These are phyloP conservation scores for Termitomyces sp. DNA, from an alignment of 768 basidiomycete genomes.

Conservation along the genomic window DNA sequence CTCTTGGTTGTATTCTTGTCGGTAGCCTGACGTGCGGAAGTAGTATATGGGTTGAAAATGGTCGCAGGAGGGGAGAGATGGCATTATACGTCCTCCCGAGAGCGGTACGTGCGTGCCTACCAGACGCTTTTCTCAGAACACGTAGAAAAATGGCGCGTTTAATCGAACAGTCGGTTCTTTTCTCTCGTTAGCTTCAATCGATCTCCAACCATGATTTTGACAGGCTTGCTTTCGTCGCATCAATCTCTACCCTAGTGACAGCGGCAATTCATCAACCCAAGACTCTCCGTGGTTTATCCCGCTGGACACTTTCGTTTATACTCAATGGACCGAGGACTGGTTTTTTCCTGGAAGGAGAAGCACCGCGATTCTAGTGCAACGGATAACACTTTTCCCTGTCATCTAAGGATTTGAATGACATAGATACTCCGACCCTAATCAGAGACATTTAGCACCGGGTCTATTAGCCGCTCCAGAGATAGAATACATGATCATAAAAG, in stretches of 20 bases:
- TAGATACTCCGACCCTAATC: slow-evolving; percentile 4
- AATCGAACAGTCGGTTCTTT: slow-evolving; percentile 48
- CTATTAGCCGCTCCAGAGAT: slow-evolving; percentile 68
- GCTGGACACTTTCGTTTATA: slow-evolving; percentile 66
- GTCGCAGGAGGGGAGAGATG: slow-evolving; percentile 69
- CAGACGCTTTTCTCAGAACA: slow-evolving; percentile 45
- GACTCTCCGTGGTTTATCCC: slow-evolving; percentile 65
- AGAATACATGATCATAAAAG: slow-evolving; percentile 88
- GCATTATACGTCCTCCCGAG: slow-evolving; percentile 73
- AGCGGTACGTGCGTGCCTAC: slow-evolving; percentile 60
- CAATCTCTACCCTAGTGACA: slow-evolving; percentile 62
- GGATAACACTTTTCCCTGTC: not conserved
- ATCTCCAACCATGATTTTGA: not conserved
- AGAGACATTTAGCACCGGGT: not conserved
- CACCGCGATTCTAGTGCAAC: slow-evolving; percentile 21
- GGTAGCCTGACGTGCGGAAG: slow-evolving; percentile 68
- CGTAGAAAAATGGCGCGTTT: slow-evolving; percentile 32
- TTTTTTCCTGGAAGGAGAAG: slow-evolving; percentile 40
- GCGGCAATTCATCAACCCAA: slow-evolving; percentile 56
- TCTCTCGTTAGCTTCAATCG: not conserved
- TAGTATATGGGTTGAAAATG: slow-evolving; percentile 78
- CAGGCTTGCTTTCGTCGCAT: slow-evolving; percentile 57
- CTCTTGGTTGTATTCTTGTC: slow-evolving; percentile 58
- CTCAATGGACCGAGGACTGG: slow-evolving; percentile 53
- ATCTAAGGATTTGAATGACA: not conserved